Conservation (phyloP, 2,329 filamentous ascomycete genomes). For the Trichophaea hybrida region DNA sequence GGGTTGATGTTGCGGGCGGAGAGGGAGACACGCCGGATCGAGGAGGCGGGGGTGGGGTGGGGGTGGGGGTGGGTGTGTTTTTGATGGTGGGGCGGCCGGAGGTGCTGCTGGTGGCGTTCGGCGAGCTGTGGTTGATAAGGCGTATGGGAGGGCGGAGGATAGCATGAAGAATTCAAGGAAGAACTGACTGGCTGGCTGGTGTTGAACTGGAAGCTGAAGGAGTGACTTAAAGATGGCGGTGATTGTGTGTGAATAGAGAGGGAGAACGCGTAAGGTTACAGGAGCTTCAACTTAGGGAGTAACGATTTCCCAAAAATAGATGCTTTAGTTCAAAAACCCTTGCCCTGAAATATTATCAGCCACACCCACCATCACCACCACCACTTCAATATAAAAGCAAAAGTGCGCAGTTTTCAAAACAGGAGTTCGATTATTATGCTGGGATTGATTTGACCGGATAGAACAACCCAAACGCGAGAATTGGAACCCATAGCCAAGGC, state of each 20-base stretch:
- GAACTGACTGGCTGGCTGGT: not conserved
- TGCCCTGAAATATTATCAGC: too few relatives aligned
- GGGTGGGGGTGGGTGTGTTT: not conserved
- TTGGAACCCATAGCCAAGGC: too few relatives aligned
- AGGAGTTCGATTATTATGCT: too few relatives aligned
- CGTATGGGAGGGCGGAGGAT: not conserved
- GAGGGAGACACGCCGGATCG: not conserved
- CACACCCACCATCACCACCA: too few relatives aligned
- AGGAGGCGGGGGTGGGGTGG: slow-evolving; percentile 1
- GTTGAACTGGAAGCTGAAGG: not conserved
- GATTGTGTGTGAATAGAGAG: not conserved
- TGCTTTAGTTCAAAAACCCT: too few relatives aligned
- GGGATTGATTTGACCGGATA: too few relatives aligned
- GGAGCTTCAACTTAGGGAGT: not conserved
- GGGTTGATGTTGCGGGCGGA: not conserved
- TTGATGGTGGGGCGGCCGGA: not conserved
- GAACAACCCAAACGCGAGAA: too few relatives aligned
- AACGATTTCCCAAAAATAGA: not conserved
- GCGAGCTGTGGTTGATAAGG: not conserved
- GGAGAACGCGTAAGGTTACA: not conserved
- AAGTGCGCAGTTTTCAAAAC: too few relatives aligned
- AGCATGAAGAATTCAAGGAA: not conserved
- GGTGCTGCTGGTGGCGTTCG: not conserved
- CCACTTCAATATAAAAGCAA: too few relatives aligned
- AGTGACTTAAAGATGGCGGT: not conserved